Evolutionary conservation across 305 asterid genomes (phyloP), one percentile per base, ranked within the genome.

Genomic region (Stenogyne calaminthoides): DNA sequence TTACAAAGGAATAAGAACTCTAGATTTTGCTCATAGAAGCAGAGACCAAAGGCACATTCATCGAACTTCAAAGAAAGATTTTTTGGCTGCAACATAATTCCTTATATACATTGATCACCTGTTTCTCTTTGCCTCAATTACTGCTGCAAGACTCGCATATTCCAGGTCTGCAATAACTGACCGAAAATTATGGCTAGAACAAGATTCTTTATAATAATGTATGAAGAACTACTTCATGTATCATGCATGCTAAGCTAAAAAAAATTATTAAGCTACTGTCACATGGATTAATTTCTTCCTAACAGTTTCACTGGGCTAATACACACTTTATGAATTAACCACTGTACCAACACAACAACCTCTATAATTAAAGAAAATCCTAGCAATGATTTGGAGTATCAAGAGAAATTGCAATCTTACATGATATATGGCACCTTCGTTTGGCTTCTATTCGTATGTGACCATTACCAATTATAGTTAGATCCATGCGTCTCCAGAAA

Each of bases 361-460:
- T 46, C 54, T 44, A 44, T 4, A 46, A n/a, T 14, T 14, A 16
- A 75, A 29, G 60, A 52, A 39, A 54, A 54, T n/a, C 27, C 40
- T 54, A 49, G 11, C 19, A 46, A 64, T 15, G 32, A 29, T 46
- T 39, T n/a, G 20, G 27, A 37, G 71, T 19, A 61, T 60, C 19
- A 7, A 44, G 22, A 59, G 14, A 49, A 47, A 36, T 36, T 20
- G 61, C 14, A 69, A 19, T 42, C 49, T 56, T 59, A 60, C 77
- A 49, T 51, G 46, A 20, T 9, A 32, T 29, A 56, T 11, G n/a
- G n/a, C n/a, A n/a, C n/a, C n/a, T n/a, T n/a, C n/a, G n/a, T n/a
- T n/a, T n/a, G n/a, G n/a, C n/a, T n/a, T n/a, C n/a, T n/a, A n/a
- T n/a, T n/a, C n/a, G n/a, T n/a, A 57, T 25, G 51, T 66, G 67